phyloP scores from a whole-genome alignment of 2,329 filamentous ascomycete species.

The Coleophoma crateriformis region DNA sequence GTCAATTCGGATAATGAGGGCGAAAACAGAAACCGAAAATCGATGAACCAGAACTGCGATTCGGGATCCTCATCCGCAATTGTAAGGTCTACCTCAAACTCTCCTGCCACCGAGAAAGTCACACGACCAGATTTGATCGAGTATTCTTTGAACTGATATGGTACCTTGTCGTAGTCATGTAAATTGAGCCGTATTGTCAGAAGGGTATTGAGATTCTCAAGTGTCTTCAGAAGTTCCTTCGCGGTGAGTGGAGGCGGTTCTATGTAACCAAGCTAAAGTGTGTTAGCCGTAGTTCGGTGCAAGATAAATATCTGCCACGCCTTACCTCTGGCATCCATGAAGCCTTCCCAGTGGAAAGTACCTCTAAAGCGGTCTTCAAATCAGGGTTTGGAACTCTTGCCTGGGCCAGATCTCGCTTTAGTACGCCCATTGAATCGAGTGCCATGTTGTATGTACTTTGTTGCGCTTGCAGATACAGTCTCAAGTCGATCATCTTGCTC shows the following conservation, averaged over 20 bases:
- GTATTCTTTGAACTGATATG: slow-evolving; percentile 72
- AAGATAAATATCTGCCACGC: slow-evolving; percentile 9
- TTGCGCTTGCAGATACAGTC: slow-evolving; percentile 64
- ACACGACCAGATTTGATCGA: slow-evolving; percentile 79
- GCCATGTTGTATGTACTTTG: slow-evolving; percentile 54
- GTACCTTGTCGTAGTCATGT: slow-evolving; percentile 72
- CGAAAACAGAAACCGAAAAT: slow-evolving; percentile 77
- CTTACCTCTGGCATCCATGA: slow-evolving; percentile 74
- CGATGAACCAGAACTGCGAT: slow-evolving; percentile 90
- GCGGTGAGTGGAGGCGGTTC: slow-evolving; percentile 65
- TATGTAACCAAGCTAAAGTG: slow-evolving; percentile 65
- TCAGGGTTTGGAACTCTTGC: slow-evolving; percentile 86
- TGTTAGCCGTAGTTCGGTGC: slow-evolving; percentile 8
- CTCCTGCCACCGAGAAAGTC: slow-evolving; percentile 75
- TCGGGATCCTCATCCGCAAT: slow-evolving; percentile 79
- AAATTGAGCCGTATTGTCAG: slow-evolving; percentile 80
- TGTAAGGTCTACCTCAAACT: slow-evolving; percentile 91
- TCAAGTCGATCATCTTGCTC: slow-evolving; percentile 83
- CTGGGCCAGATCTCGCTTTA: slow-evolving; percentile 67
- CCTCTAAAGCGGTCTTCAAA: slow-evolving; percentile 79
- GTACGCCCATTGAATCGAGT: slow-evolving; percentile 58
- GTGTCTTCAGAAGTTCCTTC: slow-evolving; percentile 65
- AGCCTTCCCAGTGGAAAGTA: slow-evolving; percentile 73
- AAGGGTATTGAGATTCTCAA: slow-evolving; percentile 78
- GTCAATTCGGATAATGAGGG: slow-evolving; percentile 60